These are phyloP conservation scores for Fereydounia khargensis DNA, from an alignment of 1,284 basidiomycete genomes.

Conservation along the genomic window DNA sequence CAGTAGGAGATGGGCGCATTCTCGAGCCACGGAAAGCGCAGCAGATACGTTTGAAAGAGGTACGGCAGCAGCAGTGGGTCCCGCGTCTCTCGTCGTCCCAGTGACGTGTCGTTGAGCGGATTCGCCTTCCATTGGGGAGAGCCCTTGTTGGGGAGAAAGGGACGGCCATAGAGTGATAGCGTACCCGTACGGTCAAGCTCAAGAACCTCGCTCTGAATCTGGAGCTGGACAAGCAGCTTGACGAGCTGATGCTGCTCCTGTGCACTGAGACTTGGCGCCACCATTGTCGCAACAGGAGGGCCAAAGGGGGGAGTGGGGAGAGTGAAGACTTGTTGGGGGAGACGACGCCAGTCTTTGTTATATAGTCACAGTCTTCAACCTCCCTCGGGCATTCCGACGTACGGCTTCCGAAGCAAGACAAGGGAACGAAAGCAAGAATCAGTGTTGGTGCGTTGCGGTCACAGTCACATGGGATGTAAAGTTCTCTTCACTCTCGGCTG, in stretches of 20 bases:
- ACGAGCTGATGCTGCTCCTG: conserved; percentile 52
- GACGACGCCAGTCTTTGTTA: too few relatives aligned
- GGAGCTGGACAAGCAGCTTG: conserved; percentile 51
- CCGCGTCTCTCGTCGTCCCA: conserved; percentile 30
- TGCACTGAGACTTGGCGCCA: conserved; percentile 32
- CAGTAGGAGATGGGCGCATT: conserved; percentile 48
- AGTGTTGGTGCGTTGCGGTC: too few relatives aligned
- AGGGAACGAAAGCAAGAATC: too few relatives aligned
- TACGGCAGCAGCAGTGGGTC: conserved; percentile 52
- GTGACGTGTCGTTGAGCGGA: conserved; percentile 36
- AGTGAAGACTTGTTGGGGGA: too few relatives aligned
- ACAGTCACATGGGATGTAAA: too few relatives aligned
- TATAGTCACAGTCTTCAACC: too few relatives aligned
- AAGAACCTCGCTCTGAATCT: conserved; percentile 48
- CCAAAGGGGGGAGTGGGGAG: too few relatives aligned
- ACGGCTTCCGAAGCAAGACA: too few relatives aligned
- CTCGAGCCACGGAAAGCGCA: conserved; percentile 43
- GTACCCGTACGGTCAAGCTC: conserved; percentile 46
- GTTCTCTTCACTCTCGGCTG: too few relatives aligned
- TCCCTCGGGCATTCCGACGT: too few relatives aligned
- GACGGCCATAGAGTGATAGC: conserved; percentile 51
- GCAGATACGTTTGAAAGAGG: conserved; percentile 53
- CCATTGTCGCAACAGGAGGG: conserved; percentile 14
- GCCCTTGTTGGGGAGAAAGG: conserved; percentile 40
- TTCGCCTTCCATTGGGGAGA: conserved; percentile 39